Evolutionary conservation across 2,329 filamentous ascomycete genomes (phyloP).

Genomic region (Gnomoniopsis smithogilvyi): DNA sequence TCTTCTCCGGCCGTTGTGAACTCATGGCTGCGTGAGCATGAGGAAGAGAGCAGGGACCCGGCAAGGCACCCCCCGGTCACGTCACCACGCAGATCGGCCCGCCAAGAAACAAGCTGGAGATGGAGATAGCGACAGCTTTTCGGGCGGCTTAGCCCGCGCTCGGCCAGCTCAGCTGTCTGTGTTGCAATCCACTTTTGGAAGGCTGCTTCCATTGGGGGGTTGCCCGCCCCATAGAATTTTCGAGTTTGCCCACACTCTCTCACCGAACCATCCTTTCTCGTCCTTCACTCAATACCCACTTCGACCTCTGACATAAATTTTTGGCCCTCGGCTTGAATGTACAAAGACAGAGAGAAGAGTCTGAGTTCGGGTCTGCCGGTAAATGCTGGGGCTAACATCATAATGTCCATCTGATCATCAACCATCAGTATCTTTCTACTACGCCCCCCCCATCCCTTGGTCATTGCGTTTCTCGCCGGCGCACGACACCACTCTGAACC

Average conservation of each 20-base stretch:
- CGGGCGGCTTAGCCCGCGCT: background rate
- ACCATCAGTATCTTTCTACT: background rate
- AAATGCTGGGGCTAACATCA: background rate
- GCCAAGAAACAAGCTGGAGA: too few species aligned
- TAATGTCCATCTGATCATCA: background rate
- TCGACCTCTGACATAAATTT: background rate
- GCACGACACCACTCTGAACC: background rate
- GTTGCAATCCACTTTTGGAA: background rate
- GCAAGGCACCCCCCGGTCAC: background rate
- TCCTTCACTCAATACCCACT: background rate
- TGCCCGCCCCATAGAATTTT: background rate
- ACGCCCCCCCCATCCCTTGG: background rate
- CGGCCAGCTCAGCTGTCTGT: background rate
- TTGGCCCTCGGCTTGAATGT: background rate
- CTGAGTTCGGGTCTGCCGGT: background rate
- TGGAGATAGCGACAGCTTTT: background rate
- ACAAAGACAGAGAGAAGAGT: background rate
- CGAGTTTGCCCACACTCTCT: background rate
- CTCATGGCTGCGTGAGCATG: too few species aligned
- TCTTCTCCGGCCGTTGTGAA: too few species aligned
- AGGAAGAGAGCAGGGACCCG: background rate
- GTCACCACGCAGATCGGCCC: background rate
- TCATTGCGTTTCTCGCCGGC: background rate
- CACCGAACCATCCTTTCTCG: background rate
- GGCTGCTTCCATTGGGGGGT: too few species aligned